Percentiles rank a stretch among this genome's conserved stretches.
Conservation (phyloP, 495 filamentous ascomycete genomes). For the Jackrogersella multiformis region DNA sequence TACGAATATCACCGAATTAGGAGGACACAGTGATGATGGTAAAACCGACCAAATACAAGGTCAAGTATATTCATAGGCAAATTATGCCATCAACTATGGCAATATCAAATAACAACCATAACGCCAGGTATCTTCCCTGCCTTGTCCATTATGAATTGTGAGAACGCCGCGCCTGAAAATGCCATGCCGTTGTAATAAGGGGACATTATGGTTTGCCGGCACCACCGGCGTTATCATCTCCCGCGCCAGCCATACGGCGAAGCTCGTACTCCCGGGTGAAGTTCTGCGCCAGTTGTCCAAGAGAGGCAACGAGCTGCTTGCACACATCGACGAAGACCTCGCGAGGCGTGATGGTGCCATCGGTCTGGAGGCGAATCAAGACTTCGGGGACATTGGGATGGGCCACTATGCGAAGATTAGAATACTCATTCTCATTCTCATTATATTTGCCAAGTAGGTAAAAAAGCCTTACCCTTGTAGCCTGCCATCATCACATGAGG, state of each 20-base stretch:
- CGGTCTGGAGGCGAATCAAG: constrained; percentile 88
- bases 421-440: not conserved
- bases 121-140: constrained; percentile 33
- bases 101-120: too few species aligned
- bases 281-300: constrained; percentile 79
- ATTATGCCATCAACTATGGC: constrained; percentile 14
- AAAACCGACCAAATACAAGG: constrained; percentile 7
- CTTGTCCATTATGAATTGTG: constrained; percentile 12
- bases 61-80: constrained; percentile 7
- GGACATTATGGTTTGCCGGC: constrained; percentile 19
- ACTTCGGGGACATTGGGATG: constrained; percentile 90
- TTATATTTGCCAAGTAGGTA: not conserved
- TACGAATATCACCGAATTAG: not conserved
- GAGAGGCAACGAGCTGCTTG: constrained; percentile 78
- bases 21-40: not conserved
- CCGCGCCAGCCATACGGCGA: constrained; percentile 83
- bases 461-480: constrained; percentile 86
- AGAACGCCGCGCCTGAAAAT: constrained; percentile 18
- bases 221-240: constrained; percentile 47
- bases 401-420: constrained; percentile 61
- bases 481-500: constrained; percentile 83
- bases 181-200: constrained; percentile 17
- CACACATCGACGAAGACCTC: constrained; percentile 83
- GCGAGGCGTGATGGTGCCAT: constrained; percentile 84
- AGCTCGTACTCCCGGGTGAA: constrained; percentile 96